Evolutionary conservation across 73 alveolate genomes (phyloP), one percentile per base, ranked within the genome.

Genomic region (Paramecium sexaurelia): DNA sequence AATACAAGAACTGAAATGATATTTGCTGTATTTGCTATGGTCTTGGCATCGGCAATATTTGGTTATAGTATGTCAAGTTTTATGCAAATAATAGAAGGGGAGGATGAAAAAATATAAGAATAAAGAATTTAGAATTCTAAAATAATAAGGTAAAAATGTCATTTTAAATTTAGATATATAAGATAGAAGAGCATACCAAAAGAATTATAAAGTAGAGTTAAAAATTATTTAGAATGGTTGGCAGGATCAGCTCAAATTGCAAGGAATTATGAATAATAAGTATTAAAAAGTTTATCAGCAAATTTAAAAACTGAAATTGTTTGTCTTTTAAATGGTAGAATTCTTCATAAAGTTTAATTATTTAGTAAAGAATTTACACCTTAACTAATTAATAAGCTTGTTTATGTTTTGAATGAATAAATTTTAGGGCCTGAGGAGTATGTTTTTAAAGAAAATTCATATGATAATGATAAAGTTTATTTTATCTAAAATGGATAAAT

Each of bases 351-450:
- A 24, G 73, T 86, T 9, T 22, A 45, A 29, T 40, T 69, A 20
- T 66, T 43, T 36, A 35, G 39, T 55, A 33, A 20, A 67, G 47
- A 29, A 84, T 84, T 84, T 5, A 22, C 88, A 0, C 78, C 36
- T 19, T 47, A 35, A 86, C 37, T 57, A 66, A 55, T 78, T 7
- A 78, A 45, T 20, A 78, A 78, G 19, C 26, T 78, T 13, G 90
- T 78, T 40, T 78, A 41, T 45, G 73, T 40, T 26, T 22, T 78
- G 24, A 69, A 88, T 36, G 94, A 88, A 88, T 37, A 69, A 75
- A 88, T 75, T 24, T 69, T 68, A 43, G 94, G 94, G 15, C 94
- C 94, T 26, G 94, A 88, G 71, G 94, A 83, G 55, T 83, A 47
- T 33, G 45, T 91, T 1, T 82, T 85, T 40, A 36, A 73, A 71